A percentile compares a stretch with the other conserved stretches of the same genome.
Conservation (phyloP, 2,329 filamentous ascomycete genomes). For the Aspergillus fructus region DNA sequence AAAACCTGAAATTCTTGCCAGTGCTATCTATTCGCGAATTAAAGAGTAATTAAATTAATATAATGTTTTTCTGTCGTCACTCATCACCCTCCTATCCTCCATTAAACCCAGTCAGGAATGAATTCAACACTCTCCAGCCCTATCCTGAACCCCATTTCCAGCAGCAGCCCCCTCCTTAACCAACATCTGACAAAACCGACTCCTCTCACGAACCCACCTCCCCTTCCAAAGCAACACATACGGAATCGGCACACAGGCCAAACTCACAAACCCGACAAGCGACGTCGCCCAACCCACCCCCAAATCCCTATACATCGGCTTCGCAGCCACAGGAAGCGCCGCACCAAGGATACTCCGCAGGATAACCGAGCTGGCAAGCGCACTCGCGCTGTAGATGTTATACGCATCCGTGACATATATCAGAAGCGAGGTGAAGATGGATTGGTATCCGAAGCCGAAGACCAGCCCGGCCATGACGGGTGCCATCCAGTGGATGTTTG, state of each 20-base stretch:
- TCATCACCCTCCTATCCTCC: no score
- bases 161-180: conserved; percentile 18
- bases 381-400: conserved; percentile 61
- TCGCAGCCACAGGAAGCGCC: conserved; percentile 55
- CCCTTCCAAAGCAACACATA: conserved; percentile 36
- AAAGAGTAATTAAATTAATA: no score
- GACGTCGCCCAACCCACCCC: conserved; percentile 45
- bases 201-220: conserved; percentile 27
- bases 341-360: conserved; percentile 53
- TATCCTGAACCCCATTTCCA: background rate
- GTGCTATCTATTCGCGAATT: no score
- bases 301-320: conserved; percentile 37
- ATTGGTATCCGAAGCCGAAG: conserved; percentile 62
- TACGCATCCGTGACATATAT: conserved; percentile 70
- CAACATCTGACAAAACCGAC: conserved; percentile 32
- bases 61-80: no score
- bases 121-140: background rate
- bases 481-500: conserved; percentile 51
- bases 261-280: conserved; percentile 39
- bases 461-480: conserved; percentile 61
- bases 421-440: conserved; percentile 64
- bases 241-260: conserved; percentile 42
- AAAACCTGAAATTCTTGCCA: no score
- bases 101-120: no score
- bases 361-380: conserved; percentile 53